These are phyloP conservation scores for Wickerhamiella kurtzmanii DNA, from an alignment of 805 yeast species.

Conservation along the genomic window DNA sequence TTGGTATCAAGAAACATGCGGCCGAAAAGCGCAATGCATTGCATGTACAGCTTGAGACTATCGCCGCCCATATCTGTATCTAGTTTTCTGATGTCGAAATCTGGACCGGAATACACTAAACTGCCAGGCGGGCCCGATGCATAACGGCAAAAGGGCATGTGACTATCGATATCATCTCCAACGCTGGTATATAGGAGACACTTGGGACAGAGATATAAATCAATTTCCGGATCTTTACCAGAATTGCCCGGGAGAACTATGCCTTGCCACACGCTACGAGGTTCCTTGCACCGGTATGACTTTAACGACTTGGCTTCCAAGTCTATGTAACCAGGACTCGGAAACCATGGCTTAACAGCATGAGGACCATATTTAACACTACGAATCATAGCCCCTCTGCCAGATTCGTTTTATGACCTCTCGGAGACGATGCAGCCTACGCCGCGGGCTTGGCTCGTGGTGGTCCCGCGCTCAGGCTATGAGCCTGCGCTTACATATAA, in stretches of 20 bases:
- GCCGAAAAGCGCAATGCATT: conserved; percentile 70
- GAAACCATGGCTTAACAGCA: conserved; percentile 75
- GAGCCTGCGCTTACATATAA: not conserved
- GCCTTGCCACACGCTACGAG: conserved; percentile 17
- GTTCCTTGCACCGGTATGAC: conserved; percentile 19
- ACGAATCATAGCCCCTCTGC: conserved; percentile 39
- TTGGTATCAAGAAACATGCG: conserved; percentile 82
- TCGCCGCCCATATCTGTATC: conserved; percentile 37
- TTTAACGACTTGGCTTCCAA: conserved; percentile 22
- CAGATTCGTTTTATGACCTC: not conserved
- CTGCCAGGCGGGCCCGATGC: conserved; percentile 42
- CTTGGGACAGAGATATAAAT: conserved; percentile 55
- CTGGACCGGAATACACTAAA: conserved; percentile 49
- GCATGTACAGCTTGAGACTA: conserved; percentile 45
- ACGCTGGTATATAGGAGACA: conserved; percentile 71
- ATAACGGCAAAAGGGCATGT: conserved; percentile 26
- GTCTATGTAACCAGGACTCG: conserved; percentile 63
- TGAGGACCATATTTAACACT: conserved; percentile 55
- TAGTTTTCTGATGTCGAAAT: conserved; percentile 47
- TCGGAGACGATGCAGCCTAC: not conserved
- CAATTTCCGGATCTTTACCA: conserved; percentile 29
- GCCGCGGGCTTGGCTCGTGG: not conserved
- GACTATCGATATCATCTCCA: conserved; percentile 35
- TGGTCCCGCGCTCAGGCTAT: not conserved
- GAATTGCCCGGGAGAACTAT: conserved; percentile 26